phyloP scores from a whole-genome alignment of 192 early-diverging fungal genomes.

The Dissophora globulifera region DNA sequence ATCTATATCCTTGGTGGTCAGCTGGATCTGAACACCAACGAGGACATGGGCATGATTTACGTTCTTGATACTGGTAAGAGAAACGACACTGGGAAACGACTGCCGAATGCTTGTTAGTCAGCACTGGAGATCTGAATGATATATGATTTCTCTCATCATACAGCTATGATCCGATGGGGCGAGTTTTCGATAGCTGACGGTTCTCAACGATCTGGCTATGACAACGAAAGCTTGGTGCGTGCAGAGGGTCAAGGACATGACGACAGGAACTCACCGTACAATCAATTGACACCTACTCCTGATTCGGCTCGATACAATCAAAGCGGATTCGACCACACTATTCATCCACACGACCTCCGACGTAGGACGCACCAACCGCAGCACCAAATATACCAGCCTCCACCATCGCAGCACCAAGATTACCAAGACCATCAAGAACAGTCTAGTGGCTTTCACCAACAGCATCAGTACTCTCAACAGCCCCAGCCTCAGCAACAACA shows the following conservation, averaged over 20 bases:
- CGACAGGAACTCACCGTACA: conserved; percentile 15
- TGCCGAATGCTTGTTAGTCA: no score
- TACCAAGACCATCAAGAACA: neutral
- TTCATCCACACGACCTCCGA: neutral
- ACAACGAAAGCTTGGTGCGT: conserved; percentile 10
- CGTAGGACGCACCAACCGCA: neutral
- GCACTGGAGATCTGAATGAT: no score
- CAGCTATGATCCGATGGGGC: conserved; percentile 63
- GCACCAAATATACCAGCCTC: conserved; percentile 1
- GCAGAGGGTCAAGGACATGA: conserved; percentile 1
- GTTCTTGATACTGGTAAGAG: conserved; percentile 63
- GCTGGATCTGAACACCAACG: conserved; percentile 54
- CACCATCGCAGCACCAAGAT: neutral
- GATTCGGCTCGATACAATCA: conserved; percentile 9
- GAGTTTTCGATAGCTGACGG: conserved; percentile 5
- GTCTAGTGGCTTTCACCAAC: conserved; percentile 4
- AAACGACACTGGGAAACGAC: no score
- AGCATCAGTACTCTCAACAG: conserved; percentile 27
- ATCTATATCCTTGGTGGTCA: conserved; percentile 67
- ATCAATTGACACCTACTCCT: neutral
- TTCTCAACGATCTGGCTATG: conserved; percentile 13
- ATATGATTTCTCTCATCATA: no score
- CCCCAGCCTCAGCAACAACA: conserved; percentile 35
- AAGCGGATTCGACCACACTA: conserved; percentile 1
- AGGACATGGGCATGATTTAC: conserved; percentile 53